Conservation (phyloP, 805 yeast genomes). For the Cephaloascus fragrans region DNA sequence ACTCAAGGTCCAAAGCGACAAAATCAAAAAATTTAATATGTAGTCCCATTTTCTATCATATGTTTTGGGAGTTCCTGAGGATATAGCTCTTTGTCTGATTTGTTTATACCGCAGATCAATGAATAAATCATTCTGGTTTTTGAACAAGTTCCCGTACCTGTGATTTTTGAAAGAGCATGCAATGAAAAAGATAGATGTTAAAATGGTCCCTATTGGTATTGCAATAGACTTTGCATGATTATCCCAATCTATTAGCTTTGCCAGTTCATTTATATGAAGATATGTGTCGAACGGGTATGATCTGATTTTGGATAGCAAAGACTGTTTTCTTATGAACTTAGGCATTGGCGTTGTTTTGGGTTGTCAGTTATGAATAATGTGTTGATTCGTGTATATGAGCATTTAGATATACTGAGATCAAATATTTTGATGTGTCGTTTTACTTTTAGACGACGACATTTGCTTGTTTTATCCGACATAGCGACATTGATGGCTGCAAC, state of each 20-base stretch:
- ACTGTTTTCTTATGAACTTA: neutral
- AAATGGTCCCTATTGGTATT: slow-evolving; percentile 17
- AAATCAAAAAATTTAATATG: too few species aligned
- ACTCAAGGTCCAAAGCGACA: neutral
- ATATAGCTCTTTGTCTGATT: neutral
- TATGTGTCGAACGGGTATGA: slow-evolving; percentile 27
- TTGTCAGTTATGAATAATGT: neutral
- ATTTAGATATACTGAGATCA: neutral
- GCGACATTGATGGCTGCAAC: neutral
- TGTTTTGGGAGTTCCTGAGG: neutral
- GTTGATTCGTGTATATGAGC: neutral
- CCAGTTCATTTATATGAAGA: slow-evolving; percentile 23
- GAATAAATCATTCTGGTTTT: neutral
- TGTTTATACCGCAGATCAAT: neutral
- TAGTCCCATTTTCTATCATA: neutral
- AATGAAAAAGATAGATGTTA: slow-evolving; percentile 10
- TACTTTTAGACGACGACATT: neutral
- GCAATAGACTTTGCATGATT: slow-evolving; percentile 18
- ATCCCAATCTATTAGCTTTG: slow-evolving; percentile 32
- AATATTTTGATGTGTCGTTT: neutral
- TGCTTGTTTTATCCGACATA: too few species aligned
- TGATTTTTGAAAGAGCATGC: neutral
- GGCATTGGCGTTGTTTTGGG: neutral
- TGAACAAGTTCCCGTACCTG: neutral
- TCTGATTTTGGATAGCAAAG: neutral